Conservation (phyloP, 192 early-diverging fungal genomes). For the Coemansia sp. region DNA sequence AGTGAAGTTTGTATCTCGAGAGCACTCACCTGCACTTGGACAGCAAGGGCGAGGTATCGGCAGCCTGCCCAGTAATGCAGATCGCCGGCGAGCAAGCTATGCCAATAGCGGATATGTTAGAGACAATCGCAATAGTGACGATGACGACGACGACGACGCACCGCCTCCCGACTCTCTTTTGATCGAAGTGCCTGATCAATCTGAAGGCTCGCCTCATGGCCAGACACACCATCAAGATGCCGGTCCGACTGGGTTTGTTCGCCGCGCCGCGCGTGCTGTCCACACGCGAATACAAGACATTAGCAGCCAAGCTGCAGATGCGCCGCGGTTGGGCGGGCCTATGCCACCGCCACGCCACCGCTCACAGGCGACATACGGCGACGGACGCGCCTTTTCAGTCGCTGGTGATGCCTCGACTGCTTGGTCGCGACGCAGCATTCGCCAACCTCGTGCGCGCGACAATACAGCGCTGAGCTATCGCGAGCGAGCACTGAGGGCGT, state of each 20-base stretch:
- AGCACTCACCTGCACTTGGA: slow-evolving; percentile 4
- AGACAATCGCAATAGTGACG: neutral
- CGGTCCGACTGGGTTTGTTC: slow-evolving; percentile 37
- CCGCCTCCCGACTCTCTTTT: slow-evolving; percentile 48
- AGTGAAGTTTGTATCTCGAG: slow-evolving; percentile 1
- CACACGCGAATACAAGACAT: slow-evolving; percentile 50
- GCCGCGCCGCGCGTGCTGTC: slow-evolving; percentile 48
- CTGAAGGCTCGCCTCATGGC: neutral
- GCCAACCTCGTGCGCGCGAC: slow-evolving; percentile 15
- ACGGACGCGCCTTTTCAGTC: slow-evolving; percentile 33
- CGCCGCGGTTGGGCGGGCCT: slow-evolving; percentile 33
- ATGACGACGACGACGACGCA: slow-evolving; percentile 30
- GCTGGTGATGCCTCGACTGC: slow-evolving; percentile 21
- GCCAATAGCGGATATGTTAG: neutral
- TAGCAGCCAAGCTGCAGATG: slow-evolving; percentile 38
- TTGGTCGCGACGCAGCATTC: slow-evolving; percentile 21
- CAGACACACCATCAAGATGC: slow-evolving; percentile 2
- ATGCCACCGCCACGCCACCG: slow-evolving; percentile 47
- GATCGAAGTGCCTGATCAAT: slow-evolving; percentile 33
- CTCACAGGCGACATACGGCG: slow-evolving; percentile 26
- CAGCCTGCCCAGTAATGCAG: neutral
- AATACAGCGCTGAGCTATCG: slow-evolving; percentile 30
- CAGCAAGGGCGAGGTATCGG: neutral
- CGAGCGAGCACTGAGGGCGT: slow-evolving; percentile 76
- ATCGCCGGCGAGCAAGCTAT: neutral